phyloP scores from a whole-genome alignment of 306 rosid genomes.

The Cercis canadensis region DNA sequence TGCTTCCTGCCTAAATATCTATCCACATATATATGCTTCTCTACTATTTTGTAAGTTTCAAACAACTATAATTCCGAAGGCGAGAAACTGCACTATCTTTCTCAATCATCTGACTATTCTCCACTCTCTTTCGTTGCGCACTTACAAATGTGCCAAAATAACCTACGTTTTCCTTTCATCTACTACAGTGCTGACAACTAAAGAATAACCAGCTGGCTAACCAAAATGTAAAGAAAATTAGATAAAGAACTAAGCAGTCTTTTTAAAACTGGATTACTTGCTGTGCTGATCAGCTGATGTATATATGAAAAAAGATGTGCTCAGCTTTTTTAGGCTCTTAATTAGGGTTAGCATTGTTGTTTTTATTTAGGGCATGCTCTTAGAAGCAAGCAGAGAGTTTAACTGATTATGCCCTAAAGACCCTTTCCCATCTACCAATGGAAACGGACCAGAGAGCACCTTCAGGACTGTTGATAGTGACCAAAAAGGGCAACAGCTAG shows the following conservation, averaged over 20 bases:
- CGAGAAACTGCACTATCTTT: constrained; percentile 29
- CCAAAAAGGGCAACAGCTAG: constrained; percentile 12
- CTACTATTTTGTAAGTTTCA: constrained; percentile 23
- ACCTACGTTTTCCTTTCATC: constrained; percentile 14
- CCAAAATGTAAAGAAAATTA: not conserved
- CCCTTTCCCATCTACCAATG: constrained; percentile 28
- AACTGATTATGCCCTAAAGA: constrained; percentile 20
- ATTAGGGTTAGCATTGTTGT: not conserved
- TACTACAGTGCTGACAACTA: constrained; percentile 7
- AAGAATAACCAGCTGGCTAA: not conserved
- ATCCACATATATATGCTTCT: constrained; percentile 29
- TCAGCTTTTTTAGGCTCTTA: constrained; percentile 5
- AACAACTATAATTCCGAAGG: constrained; percentile 49
- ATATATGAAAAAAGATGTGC: not conserved
- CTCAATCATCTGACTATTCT: constrained; percentile 11
- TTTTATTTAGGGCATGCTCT: constrained; percentile 19
- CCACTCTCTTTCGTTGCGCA: constrained; percentile 6
- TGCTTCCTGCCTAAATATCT: not conserved
- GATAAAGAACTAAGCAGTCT: constrained; percentile 19
- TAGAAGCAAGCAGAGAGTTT: constrained; percentile 26
- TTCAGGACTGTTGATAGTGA: constrained; percentile 15
- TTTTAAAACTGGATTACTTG: not conserved
- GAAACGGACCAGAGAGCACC: not conserved
- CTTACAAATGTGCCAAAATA: constrained; percentile 23
- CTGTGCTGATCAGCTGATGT: not conserved